Evolutionary conservation across 1,139 yeast species (phyloP).

Genomic region (Kurtzmaniella quercitrusa): DNA sequence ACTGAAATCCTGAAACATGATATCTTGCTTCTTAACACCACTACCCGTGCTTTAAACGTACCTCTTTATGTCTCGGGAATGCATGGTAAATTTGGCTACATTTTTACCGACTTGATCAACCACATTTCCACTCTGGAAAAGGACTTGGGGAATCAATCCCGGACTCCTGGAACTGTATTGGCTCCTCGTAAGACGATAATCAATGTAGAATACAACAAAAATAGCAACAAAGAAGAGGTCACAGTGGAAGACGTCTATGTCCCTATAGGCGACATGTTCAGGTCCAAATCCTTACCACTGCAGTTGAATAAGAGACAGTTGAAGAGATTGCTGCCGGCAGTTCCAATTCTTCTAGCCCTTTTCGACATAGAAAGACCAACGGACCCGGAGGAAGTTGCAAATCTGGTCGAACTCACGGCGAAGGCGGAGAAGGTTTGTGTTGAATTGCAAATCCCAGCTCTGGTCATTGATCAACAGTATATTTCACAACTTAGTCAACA

Average conservation of each 20-base stretch:
- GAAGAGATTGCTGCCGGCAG: constrained; percentile 52
- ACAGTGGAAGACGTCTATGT: constrained; percentile 54
- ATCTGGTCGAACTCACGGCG: constrained; percentile 27
- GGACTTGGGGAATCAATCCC: constrained; percentile 48
- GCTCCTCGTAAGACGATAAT: constrained; percentile 46
- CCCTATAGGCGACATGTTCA: constrained; percentile 26
- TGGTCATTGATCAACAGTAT: constrained; percentile 34
- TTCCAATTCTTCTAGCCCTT: constrained; percentile 60
- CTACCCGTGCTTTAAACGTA: constrained; percentile 51
- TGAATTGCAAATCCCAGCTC: constrained; percentile 31
- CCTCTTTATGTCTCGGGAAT: constrained; percentile 68
- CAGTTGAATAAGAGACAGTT: constrained; percentile 53
- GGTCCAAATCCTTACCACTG: constrained; percentile 35
- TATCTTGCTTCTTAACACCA: constrained; percentile 41
- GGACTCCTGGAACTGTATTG: constrained; percentile 43
- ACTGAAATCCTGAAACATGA: constrained; percentile 55
- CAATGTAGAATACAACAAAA: constrained; percentile 29
- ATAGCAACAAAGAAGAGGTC: constrained; percentile 45
- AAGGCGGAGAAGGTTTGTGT: constrained; percentile 22
- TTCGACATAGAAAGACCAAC: constrained; percentile 35
- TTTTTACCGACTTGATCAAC: constrained; percentile 70
- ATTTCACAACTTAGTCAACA: constrained; percentile 42
- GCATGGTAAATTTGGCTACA: constrained; percentile 81
- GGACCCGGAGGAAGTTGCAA: constrained; percentile 22
- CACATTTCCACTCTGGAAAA: constrained; percentile 46